Conservation (phyloP, 139 green algal genomes). For the Chlorella sp. region DNA sequence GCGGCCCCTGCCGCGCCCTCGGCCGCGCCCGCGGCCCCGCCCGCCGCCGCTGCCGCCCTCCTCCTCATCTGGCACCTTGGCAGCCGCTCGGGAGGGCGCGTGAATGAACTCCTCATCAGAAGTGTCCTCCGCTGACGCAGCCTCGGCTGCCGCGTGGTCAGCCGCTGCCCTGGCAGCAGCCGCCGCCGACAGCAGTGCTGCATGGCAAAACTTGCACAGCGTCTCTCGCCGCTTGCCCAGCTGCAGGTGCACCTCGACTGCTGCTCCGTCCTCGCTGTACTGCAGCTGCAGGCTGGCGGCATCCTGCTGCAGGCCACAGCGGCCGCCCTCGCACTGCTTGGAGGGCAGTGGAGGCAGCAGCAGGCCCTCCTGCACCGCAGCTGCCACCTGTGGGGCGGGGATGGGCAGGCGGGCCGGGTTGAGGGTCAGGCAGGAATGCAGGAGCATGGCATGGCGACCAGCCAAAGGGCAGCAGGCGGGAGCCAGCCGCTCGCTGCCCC, state of each 20-base stretch:
- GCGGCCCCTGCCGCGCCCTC: not conserved
- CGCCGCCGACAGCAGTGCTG: conserved; percentile 18
- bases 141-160: not conserved
- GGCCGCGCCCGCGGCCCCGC: too few species aligned
- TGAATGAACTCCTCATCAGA: conserved; percentile 20
- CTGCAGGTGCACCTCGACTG: not conserved
- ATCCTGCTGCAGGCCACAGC: not conserved
- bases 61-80: not conserved
- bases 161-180: conserved; percentile 1
- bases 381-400: not conserved
- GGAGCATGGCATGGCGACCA: too few species aligned
- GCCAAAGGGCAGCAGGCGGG: too few species aligned
- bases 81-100: not conserved
- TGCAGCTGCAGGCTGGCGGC: not conserved
- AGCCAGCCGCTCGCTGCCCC: too few species aligned
- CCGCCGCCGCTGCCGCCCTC: not conserved
- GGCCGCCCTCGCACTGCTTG: conserved; percentile 21
- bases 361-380: conserved; percentile 24
- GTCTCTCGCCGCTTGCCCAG: not conserved
- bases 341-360: conserved; percentile 20
- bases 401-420: too few species aligned
- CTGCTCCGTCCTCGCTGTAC: not conserved
- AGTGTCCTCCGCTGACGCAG: not conserved
- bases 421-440: too few species aligned
- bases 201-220: conserved; percentile 1